These are phyloP conservation scores for Yarrowia deformans DNA, from an alignment of 805 yeast genomes.

Conservation along the genomic window DNA sequence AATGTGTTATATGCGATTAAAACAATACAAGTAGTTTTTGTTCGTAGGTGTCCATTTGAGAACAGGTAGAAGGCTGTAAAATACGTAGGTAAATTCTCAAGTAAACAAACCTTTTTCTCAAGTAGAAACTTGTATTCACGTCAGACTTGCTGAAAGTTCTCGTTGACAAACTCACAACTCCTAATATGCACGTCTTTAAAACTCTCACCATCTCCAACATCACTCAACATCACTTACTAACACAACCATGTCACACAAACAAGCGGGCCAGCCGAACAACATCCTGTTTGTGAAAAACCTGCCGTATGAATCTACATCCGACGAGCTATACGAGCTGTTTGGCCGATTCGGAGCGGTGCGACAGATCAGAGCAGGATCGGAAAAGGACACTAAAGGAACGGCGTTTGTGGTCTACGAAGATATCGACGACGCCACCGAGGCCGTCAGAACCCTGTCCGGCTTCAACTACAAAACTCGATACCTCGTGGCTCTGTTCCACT, in stretches of 20 bases:
- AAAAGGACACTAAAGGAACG: constrained; percentile 57
- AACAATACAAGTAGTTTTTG: too few relatives aligned
- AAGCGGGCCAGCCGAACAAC: constrained; percentile 47
- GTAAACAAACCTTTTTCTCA: too few relatives aligned
- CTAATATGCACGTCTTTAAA: background rate
- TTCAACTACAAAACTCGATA: constrained; percentile 66
- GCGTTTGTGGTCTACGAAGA: constrained; percentile 64
- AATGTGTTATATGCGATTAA: background rate
- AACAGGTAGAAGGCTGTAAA: background rate
- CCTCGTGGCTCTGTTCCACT: constrained; percentile 59
- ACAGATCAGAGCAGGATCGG: constrained; percentile 59
- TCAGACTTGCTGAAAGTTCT: too few relatives aligned
- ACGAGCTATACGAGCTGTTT: constrained; percentile 60
- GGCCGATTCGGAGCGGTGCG: constrained; percentile 63
- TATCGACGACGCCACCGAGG: constrained; percentile 57
- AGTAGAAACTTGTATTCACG: too few relatives aligned
- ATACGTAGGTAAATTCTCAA: background rate
- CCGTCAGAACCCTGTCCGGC: constrained; percentile 65
- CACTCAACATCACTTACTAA: background rate
- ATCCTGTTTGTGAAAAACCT: constrained; percentile 63
- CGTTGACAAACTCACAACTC: too few relatives aligned
- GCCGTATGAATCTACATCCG: constrained; percentile 59
- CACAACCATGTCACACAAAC: constrained; percentile 28
- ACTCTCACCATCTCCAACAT: constrained; percentile 2
- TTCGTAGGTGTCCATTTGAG: too few relatives aligned